Percentiles rank a stretch among this genome's conserved stretches.
phyloP scores from a whole-genome alignment of 257 asterid genomes.

The Sherardia arvensis region DNA sequence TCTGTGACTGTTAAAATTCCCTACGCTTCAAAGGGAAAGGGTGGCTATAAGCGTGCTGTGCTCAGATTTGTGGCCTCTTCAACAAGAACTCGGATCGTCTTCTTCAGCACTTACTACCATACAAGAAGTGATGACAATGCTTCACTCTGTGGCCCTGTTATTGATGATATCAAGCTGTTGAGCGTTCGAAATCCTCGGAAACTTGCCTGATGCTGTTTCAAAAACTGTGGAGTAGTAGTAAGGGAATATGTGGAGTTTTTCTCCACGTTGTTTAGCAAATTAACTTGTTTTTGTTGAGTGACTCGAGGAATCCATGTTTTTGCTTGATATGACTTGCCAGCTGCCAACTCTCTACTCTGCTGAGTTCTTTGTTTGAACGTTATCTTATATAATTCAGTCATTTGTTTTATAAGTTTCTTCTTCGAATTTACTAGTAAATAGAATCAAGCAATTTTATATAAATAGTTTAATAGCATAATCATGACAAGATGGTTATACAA shows the following conservation, averaged over 20 bases:
- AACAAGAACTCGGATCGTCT: conserved; percentile 60
- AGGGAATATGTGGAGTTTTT: conserved; percentile 5
- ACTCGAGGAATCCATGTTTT: not conserved
- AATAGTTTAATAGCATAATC: too few species aligned
- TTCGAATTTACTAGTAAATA: too few species aligned
- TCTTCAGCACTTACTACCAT: conserved; percentile 82
- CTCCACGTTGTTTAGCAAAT: not conserved
- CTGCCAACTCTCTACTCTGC: not conserved
- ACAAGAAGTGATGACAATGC: conserved; percentile 78
- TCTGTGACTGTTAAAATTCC: conserved; percentile 64
- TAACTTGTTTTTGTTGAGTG: not conserved
- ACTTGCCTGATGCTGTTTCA: conserved; percentile 18
- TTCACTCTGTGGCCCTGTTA: conserved; percentile 91
- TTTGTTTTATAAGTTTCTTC: too few species aligned
- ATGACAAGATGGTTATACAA: too few species aligned
- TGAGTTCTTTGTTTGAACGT: too few species aligned
- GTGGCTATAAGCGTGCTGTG: conserved; percentile 75
- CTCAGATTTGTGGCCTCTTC: conserved; percentile 56
- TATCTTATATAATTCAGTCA: too few species aligned
- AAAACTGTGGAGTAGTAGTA: conserved; percentile 10
- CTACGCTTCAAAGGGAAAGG: conserved; percentile 77
- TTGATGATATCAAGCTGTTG: conserved; percentile 66
- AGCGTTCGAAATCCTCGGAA: conserved; percentile 57
- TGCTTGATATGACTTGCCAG: not conserved
- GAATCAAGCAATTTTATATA: too few species aligned